Conservation (phyloP, 2,329 filamentous ascomycete species). For the Grosmannia penicillata region DNA sequence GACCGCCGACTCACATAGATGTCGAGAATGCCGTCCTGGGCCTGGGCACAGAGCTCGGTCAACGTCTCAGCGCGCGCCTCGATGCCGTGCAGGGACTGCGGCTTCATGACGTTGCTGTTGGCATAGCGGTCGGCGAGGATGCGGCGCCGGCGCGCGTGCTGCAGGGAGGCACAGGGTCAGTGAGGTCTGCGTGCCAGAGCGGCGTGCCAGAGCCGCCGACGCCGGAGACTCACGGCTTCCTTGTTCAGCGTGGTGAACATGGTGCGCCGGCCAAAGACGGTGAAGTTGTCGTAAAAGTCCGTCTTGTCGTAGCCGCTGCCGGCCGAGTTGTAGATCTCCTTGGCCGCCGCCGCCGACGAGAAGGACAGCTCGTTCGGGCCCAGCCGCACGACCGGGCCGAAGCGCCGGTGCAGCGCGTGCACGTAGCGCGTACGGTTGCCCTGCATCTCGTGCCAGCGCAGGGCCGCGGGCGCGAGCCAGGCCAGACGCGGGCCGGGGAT, state of each 20-base stretch:
- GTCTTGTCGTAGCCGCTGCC: conserved; percentile 53
- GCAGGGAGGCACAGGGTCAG: not conserved
- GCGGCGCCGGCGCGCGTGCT: conserved; percentile 50
- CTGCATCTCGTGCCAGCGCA: conserved; percentile 42
- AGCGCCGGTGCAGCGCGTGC: conserved; percentile 36
- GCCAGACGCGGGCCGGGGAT: conserved; percentile 34
- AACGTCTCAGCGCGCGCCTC: conserved; percentile 40
- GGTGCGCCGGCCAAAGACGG: conserved; percentile 39
- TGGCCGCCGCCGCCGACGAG: conserved; percentile 37
- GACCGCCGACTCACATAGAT: conserved; percentile 36
- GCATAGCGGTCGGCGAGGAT: conserved; percentile 53
- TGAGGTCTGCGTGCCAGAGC: not conserved
- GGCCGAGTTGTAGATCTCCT: conserved; percentile 47
- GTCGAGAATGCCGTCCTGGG: conserved; percentile 33
- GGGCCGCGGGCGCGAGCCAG: conserved; percentile 31
- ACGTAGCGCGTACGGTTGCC: conserved; percentile 38
- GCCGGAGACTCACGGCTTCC: conserved; percentile 27
- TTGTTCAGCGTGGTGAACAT: conserved; percentile 47
- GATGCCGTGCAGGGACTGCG: conserved; percentile 40
- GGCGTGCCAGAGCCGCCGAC: not conserved
- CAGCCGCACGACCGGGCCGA: conserved; percentile 43
- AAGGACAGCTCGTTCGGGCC: conserved; percentile 46
- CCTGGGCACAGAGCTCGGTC: conserved; percentile 32
- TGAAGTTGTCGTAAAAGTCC: conserved; percentile 48
- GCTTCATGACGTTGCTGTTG: conserved; percentile 49